A percentile compares a stretch with the other conserved stretches of the same genome.
These are phyloP conservation scores for Phoma sp. DNA, from an alignment of 2,329 filamentous ascomycete species.

Conservation along the genomic window DNA sequence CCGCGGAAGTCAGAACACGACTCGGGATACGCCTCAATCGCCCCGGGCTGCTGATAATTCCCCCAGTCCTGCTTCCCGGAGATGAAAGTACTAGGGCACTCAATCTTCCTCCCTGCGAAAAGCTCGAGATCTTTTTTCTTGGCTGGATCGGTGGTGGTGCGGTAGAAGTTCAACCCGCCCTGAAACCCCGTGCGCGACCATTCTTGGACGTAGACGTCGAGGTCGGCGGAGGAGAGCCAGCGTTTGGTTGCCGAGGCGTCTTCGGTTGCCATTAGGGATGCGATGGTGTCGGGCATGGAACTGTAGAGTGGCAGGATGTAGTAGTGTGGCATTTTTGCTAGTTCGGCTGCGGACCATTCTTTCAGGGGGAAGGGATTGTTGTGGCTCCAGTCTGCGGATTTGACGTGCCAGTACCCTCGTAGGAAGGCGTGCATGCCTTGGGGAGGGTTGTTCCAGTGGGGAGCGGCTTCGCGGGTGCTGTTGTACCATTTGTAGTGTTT, in stretches of 20 bases:
- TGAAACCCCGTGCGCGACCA: slow-evolving; percentile 69
- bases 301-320: slow-evolving; percentile 68
- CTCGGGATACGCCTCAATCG: slow-evolving; percentile 62
- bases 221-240: slow-evolving; percentile 66
- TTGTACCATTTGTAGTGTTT: slow-evolving; percentile 77
- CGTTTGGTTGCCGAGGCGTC: slow-evolving; percentile 52
- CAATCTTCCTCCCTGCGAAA: slow-evolving; percentile 66
- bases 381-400: slow-evolving; percentile 65
- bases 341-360: slow-evolving; percentile 63
- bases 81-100: slow-evolving; percentile 68
- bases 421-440: slow-evolving; percentile 66
- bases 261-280: slow-evolving; percentile 61
- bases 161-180: slow-evolving; percentile 72
- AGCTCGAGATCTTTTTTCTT: slow-evolving; percentile 61
- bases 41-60: slow-evolving; percentile 70
- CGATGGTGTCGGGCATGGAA: slow-evolving; percentile 66
- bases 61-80: slow-evolving; percentile 70
- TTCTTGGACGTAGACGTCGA: slow-evolving; percentile 66
- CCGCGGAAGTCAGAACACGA: slow-evolving; percentile 63
- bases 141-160: slow-evolving; percentile 61
- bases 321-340: slow-evolving; percentile 69
- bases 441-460: slow-evolving; percentile 56
- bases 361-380: slow-evolving; percentile 62
- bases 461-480: slow-evolving; percentile 55
- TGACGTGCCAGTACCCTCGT: slow-evolving; percentile 72